phyloP scores from a whole-genome alignment of 257 asterid species.

The Ophiorrhiza pumila region DNA sequence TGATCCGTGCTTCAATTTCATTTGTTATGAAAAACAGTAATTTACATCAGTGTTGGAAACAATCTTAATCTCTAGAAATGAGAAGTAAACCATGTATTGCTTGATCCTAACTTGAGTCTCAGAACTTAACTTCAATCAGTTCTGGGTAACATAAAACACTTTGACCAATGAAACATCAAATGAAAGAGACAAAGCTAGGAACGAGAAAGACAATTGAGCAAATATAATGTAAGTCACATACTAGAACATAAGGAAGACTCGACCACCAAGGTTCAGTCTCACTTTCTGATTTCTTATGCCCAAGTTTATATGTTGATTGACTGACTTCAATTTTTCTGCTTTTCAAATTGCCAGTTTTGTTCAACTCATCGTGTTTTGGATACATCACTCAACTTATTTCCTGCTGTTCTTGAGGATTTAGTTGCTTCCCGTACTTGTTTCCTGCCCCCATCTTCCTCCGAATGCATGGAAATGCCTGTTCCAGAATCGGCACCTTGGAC shows the following conservation, averaged over 20 bases:
- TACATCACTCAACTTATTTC: constrained; percentile 20
- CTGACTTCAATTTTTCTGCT: constrained; percentile 29
- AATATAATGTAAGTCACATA: constrained; percentile 35
- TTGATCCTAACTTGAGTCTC: too few relatives aligned
- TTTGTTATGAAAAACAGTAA: too few relatives aligned
- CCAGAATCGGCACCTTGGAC: constrained; percentile 20
- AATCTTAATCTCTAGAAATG: too few relatives aligned
- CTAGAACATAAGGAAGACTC: constrained; percentile 76
- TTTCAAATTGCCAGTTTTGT: constrained; percentile 25
- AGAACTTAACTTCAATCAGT: too few relatives aligned
- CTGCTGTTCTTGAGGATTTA: constrained; percentile 30
- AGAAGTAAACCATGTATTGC: too few relatives aligned
- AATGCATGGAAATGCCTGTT: constrained; percentile 15
- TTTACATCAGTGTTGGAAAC: too few relatives aligned
- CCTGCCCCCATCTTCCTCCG: constrained; percentile 9
- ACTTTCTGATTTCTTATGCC: constrained; percentile 22
- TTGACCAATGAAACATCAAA: too few relatives aligned
- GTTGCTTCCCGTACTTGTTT: constrained; percentile 20
- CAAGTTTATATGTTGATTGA: constrained; percentile 23
- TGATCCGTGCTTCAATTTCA: too few relatives aligned
- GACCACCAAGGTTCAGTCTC: constrained; percentile 69
- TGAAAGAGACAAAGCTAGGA: background rate
- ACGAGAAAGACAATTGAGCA: background rate
- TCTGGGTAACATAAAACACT: too few relatives aligned
- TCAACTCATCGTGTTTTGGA: constrained; percentile 27